Percentiles rank a stretch among this genome's conserved stretches.
These are phyloP conservation scores for Acorus gramineus DNA, from an alignment of 106 monocot genomes.

Conservation along the genomic window DNA sequence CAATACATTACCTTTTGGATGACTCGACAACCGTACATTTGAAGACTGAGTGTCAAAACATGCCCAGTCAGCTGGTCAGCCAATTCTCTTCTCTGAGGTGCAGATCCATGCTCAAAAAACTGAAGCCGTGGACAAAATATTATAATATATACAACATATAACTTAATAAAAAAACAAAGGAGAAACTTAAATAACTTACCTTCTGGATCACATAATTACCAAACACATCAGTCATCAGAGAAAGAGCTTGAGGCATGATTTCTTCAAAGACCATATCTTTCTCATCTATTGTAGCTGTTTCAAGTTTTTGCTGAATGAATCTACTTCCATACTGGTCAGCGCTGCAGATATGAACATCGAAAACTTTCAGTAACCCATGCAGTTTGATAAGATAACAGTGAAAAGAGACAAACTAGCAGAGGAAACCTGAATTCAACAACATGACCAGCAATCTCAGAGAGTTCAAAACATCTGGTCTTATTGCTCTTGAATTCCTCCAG, in stretches of 20 bases:
- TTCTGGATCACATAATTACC: constrained; percentile 92
- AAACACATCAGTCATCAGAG: constrained; percentile 88
- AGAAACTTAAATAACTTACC: constrained; percentile 18
- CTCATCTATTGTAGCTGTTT: constrained; percentile 63
- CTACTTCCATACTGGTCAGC: constrained; percentile 83
- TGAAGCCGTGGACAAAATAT: constrained; percentile 7
- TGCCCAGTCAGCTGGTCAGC: constrained; percentile 50
- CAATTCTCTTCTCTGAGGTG: constrained; percentile 48
- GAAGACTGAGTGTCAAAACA: constrained; percentile 64
- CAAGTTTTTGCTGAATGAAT: constrained; percentile 86
- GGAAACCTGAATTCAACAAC: constrained; percentile 95
- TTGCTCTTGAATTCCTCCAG: constrained; percentile 93
- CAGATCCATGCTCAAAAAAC: constrained; percentile 76
- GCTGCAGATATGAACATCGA: constrained; percentile 25
- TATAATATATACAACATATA: neutral
- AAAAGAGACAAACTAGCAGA: neutral
- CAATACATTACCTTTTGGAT: constrained; percentile 63
- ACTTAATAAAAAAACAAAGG: neutral
- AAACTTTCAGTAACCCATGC: neutral
- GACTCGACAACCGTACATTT: constrained; percentile 87
- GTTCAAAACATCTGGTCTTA: constrained; percentile 79
- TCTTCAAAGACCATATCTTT: constrained; percentile 74
- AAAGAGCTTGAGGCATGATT: constrained; percentile 65
- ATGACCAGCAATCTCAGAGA: constrained; percentile 83
- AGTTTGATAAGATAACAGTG: neutral